Evolutionary conservation across 2,329 filamentous ascomycete genomes (phyloP), one percentile per base, ranked within the genome.

Genomic region (Aspergillus brasiliensis): DNA sequence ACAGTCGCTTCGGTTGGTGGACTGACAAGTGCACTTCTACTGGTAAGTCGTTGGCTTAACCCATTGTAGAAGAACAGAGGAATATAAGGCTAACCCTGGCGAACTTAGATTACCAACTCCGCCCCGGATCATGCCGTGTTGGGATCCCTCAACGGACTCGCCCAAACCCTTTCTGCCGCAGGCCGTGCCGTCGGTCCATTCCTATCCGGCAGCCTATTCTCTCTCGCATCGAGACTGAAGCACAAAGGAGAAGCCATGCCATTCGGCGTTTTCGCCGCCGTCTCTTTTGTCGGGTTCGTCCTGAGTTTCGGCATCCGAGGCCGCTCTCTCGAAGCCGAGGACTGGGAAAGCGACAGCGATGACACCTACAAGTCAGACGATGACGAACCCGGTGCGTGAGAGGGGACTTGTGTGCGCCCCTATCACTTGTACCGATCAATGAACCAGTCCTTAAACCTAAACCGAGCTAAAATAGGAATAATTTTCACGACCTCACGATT

Each of bases 1-100:
- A 97, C 94, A 11, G 87, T 97, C 8, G 92, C 92, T 58, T 87
- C 92, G 2, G 92, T 99, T 0, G 92, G 92, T 7, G 94, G 94
- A 0, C 75, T 99, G 61, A 96, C 93, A 2, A 95, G 92, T 72
- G 92, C 94, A 3, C 86, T 98, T 77, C 82, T 96, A 15, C 78
- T 99, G 75, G 91, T 95, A 81, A 76, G 87, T 81, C 49, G 17
- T 19, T 40, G 37, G 40, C 19, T 23, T 5, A 13, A 38, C 11
- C 5, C 25, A 11, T n/a, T n/a, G n/a, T n/a, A 10, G 8, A 34
- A 34, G 28, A 34, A 25, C n/a, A n/a, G n/a, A n/a, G 13, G 28
- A 31, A 11, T 5, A 2, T 15, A 4, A 34, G 4, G 31, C 57
- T 57, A 55, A 25, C 15, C 27, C 37, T 34, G 38, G 23, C 11